Base-by-base conservation (phyloP, 306 rosid species). In the Delonix regia region DNA sequence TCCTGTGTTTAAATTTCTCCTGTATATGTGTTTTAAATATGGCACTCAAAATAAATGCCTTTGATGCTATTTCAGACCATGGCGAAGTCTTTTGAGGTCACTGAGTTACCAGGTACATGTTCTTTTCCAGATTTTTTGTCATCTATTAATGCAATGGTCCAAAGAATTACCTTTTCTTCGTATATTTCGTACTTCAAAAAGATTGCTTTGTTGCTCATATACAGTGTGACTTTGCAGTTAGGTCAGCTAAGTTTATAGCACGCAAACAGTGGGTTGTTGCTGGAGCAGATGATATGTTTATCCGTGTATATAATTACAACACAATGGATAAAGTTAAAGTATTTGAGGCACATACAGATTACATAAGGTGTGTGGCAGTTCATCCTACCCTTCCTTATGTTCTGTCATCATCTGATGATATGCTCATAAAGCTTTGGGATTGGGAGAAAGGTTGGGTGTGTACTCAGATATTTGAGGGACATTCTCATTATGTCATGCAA, bases 401-500 rank as follows among this genome's bases (percentile, higher is more conserved):
- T 81, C 88, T 96, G 55, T 96, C 99, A 72, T 90, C 99, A 25
- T 95, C 99, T 74, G 99, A 95, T 91, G 99, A 95, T 79, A 95
- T 95, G 99, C 98, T 95, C 83, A 92, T 95, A 78, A 95, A 93
- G 87, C 98, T 95, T 19, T 95, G 99, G 99, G 98, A 95, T 88
- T 95, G 98, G 99, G 97, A 91, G 69, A 95, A 95, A 84, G 97
- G 98, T 77, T 95, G 99, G 99, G 75, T 86, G 57, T 95, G 99
- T 80, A 93, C 98, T 83, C 99, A 95, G 86, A 95, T 95, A 87
- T 95, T 93, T 84, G 99, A 95, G 86, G 99, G 99, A 67, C 99
- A 95, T 84, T 95, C 99, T 44, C 99, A 95, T 89, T 95, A 95
- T 86, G 98, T 95, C 82, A 95, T 95, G 99, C 99, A 95, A 95